These are phyloP conservation scores for Pseudozyma hubeiensis DNA, from an alignment of 1,284 basidiomycete genomes.

Conservation along the genomic window DNA sequence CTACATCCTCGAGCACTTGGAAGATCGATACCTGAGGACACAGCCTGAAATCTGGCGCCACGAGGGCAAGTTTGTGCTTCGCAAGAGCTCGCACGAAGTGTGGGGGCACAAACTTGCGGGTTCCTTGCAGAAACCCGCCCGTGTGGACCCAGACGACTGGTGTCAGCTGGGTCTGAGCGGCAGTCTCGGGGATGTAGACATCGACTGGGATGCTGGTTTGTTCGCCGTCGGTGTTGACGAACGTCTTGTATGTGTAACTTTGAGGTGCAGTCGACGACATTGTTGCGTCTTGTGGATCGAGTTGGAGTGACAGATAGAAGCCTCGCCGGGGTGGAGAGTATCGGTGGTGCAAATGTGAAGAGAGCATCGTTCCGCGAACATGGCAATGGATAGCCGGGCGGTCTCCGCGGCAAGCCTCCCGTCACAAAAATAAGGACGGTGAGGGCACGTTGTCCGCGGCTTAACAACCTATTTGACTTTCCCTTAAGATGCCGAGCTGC, in stretches of 20 bases:
- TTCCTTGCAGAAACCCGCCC: constrained; percentile 56
- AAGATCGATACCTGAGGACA: constrained; percentile 52
- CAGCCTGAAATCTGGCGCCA: constrained; percentile 56
- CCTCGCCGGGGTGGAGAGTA: too few relatives aligned
- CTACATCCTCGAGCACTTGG: constrained; percentile 49
- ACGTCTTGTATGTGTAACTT: constrained; percentile 55
- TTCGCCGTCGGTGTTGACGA: constrained; percentile 39
- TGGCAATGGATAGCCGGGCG: constrained; percentile 15
- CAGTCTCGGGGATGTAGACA: constrained; percentile 47
- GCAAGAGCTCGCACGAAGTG: constrained; percentile 49
- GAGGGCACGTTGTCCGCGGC: neutral
- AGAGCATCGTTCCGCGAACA: neutral
- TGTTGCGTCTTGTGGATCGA: neutral
- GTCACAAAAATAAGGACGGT: neutral
- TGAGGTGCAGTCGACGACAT: constrained; percentile 29
- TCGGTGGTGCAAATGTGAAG: neutral
- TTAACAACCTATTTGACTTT: neutral
- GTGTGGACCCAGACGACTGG: constrained; percentile 57
- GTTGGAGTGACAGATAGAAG: neutral
- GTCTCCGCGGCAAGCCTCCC: constrained; percentile 22
- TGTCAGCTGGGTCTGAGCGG: constrained; percentile 17
- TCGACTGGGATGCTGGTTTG: constrained; percentile 47
- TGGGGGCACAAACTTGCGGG: constrained; percentile 52
- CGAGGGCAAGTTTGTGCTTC: constrained; percentile 35
- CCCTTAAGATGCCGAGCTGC: constrained; percentile 21